These are phyloP conservation scores for Dillenia suffruticosa DNA, from an alignment of 164 flowering plant species.

Conservation along the genomic window DNA sequence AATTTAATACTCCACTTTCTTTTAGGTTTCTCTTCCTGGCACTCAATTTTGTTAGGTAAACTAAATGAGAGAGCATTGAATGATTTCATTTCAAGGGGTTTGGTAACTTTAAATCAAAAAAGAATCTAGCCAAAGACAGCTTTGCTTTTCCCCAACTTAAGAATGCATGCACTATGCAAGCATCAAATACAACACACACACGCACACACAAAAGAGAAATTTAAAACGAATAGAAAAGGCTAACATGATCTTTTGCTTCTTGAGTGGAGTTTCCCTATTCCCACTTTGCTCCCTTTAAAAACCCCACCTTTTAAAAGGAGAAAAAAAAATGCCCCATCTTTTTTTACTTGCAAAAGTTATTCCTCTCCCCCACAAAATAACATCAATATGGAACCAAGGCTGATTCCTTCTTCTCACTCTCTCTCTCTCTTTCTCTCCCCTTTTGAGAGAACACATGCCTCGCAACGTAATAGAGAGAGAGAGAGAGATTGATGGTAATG, in stretches of 20 bases:
- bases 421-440: constrained; percentile 11
- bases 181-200: neutral
- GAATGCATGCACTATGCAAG: neutral
- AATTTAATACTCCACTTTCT: no score
- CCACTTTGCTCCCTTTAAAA: constrained; percentile 19
- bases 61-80: no score
- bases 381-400: neutral
- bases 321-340: constrained; percentile 11
- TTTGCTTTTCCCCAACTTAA: no score
- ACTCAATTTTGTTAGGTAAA: no score
- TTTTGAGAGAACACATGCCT: constrained; percentile 2
- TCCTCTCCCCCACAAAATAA: constrained; percentile 13
- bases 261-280: constrained; percentile 8
- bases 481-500: constrained; percentile 12
- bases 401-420: constrained; percentile 18
- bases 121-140: no score
- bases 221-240: neutral
- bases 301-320: constrained; percentile 12
- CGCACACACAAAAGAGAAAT: neutral
- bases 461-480: no score
- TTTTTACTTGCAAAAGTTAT: constrained; percentile 38
- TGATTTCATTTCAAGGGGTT: no score
- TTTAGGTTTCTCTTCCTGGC: no score
- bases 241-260: constrained; percentile 6
- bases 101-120: no score